Conservation (phyloP, 2,329 filamentous ascomycete species). For the Huntiella bhutanensis region DNA sequence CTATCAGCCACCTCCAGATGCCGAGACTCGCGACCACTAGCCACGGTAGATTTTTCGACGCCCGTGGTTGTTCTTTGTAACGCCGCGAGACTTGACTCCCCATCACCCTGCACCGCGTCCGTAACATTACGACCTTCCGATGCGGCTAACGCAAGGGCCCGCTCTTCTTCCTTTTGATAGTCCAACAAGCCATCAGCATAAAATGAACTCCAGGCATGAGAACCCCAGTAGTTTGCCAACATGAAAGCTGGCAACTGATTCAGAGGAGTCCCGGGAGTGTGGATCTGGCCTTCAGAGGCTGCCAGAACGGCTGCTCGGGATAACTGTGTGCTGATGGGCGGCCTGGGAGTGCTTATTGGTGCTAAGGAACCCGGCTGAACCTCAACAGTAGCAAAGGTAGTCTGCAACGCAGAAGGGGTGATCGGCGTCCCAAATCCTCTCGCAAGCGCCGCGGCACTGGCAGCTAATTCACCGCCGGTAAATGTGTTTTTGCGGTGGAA, state of each 20-base stretch:
- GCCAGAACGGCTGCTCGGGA: conserved; percentile 72
- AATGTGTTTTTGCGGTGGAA: conserved; percentile 66
- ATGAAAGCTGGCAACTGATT: conserved; percentile 65
- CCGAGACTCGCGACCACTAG: conserved; percentile 2
- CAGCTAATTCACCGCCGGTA: conserved; percentile 17
- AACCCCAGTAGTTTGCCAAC: conserved; percentile 88
- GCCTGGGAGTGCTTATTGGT: conserved; percentile 63
- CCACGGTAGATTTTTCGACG: conserved; percentile 7
- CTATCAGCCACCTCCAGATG: conserved; percentile 17
- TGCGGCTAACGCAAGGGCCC: conserved; percentile 6
- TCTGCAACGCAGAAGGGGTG: background rate
- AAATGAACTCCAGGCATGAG: conserved; percentile 47
- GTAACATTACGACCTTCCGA: conserved; percentile 9
- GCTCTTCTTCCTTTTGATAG: conserved; percentile 10
- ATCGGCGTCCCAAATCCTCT: conserved; percentile 3
- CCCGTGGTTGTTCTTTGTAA: conserved; percentile 12
- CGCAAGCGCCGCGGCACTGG: conserved; percentile 21
- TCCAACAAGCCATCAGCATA: conserved; percentile 16
- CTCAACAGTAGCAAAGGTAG: conserved; percentile 19
- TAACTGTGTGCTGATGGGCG: conserved; percentile 66
- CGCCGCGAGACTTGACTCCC: background rate
- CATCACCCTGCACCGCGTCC: background rate
- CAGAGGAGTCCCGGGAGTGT: conserved; percentile 33
- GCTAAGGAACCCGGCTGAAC: conserved; percentile 46
- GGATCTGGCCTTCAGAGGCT: conserved; percentile 55